These are phyloP conservation scores for Arxiozyma slooffiae DNA, from an alignment of 1,139 yeast genomes.

Conservation along the genomic window DNA sequence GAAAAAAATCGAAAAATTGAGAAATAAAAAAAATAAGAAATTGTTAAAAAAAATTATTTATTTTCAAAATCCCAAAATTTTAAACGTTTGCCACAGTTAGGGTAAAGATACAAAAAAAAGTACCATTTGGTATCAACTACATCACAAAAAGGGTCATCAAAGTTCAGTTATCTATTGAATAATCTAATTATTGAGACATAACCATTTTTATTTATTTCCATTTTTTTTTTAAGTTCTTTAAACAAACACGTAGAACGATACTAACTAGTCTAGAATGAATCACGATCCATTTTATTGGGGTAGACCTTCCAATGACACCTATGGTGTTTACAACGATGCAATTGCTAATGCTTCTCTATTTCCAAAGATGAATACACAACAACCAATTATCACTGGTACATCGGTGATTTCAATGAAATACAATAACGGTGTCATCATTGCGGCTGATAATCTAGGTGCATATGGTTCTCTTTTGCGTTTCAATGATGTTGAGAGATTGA, in stretches of 20 bases:
- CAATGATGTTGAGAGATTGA: constrained; percentile 72
- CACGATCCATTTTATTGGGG: constrained; percentile 97
- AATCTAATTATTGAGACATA: neutral
- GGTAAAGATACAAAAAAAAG: neutral
- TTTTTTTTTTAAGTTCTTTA: too few relatives aligned
- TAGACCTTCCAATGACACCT: constrained; percentile 72
- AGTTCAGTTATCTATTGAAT: neutral
- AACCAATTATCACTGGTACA: constrained; percentile 93
- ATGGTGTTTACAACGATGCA: constrained; percentile 65
- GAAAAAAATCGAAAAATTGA: neutral
- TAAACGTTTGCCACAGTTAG: neutral
- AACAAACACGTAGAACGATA: neutral
- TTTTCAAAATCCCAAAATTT: neutral
- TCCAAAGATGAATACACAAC: constrained; percentile 82
- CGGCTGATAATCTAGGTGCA: constrained; percentile 90
- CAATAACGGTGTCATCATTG: constrained; percentile 81
- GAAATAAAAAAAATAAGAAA: too few relatives aligned
- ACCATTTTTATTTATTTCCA: too few relatives aligned
- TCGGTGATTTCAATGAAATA: constrained; percentile 88
- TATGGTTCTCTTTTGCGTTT: constrained; percentile 90
- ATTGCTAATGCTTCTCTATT: constrained; percentile 52
- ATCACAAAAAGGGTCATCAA: neutral
- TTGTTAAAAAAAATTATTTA: too few relatives aligned
- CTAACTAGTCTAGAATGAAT: constrained; percentile 49
- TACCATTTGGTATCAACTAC: too few relatives aligned